Conservation (phyloP, 2,329 filamentous ascomycete species). For the Meredithiella fracta region DNA sequence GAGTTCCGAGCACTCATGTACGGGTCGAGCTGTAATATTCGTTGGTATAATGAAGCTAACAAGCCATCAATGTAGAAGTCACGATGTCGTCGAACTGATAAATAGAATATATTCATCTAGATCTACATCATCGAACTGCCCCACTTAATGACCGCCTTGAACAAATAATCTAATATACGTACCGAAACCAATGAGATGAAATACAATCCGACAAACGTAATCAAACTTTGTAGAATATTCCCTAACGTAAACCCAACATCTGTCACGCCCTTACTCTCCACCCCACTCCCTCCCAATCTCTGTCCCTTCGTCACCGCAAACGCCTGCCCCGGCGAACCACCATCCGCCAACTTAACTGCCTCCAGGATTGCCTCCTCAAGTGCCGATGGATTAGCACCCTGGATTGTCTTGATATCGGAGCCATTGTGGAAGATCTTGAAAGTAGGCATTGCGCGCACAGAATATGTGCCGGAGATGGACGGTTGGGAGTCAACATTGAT, state of each 20-base stretch:
- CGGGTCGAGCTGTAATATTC: conserved; percentile 35
- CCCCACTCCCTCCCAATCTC: conserved; percentile 33
- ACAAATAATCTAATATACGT: conserved; percentile 19
- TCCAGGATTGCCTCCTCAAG: conserved; percentile 64
- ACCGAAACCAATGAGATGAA: conserved; percentile 44
- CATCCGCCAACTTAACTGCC: conserved; percentile 36
- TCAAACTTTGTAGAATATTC: conserved; percentile 26
- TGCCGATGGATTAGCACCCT: conserved; percentile 62
- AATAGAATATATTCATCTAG: neutral
- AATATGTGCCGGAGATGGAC: conserved; percentile 59
- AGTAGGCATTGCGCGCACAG: conserved; percentile 78
- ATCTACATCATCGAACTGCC: neutral
- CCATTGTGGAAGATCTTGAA: conserved; percentile 80
- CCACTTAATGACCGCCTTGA: neutral
- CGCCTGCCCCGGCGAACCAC: conserved; percentile 28
- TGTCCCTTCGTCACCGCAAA: conserved; percentile 38
- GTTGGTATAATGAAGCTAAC: neutral
- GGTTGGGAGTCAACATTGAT: conserved; percentile 76
- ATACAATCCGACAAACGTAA: conserved; percentile 44
- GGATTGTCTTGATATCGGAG: conserved; percentile 55
- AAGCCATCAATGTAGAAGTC: neutral
- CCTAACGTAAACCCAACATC: conserved; percentile 24
- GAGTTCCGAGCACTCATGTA: conserved; percentile 45
- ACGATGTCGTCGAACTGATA: no score
- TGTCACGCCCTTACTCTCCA: conserved; percentile 16